Conservation (phyloP, 2,329 filamentous ascomycete genomes). For the Ophioceras dolichostomum region DNA sequence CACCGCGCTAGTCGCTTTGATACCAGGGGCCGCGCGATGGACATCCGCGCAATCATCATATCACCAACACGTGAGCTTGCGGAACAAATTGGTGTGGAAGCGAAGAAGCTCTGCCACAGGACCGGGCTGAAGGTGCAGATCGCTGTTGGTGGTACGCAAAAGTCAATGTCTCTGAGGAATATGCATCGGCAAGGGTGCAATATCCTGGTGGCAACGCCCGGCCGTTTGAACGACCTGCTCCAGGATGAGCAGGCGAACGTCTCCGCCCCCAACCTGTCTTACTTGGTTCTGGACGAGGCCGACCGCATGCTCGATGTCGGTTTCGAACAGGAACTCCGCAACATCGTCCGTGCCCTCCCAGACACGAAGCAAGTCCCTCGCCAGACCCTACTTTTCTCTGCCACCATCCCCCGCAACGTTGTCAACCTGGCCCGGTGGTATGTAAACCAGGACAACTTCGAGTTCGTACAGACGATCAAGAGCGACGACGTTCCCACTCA, state of each 20-base stretch:
- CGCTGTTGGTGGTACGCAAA: conserved; percentile 88
- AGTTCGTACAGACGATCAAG: conserved; percentile 81
- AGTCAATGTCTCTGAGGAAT: conserved; percentile 50
- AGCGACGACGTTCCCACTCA: conserved; percentile 79
- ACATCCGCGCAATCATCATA: conserved; percentile 59
- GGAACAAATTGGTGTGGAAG: conserved; percentile 71
- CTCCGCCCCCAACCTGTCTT: conserved; percentile 64
- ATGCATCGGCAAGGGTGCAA: conserved; percentile 73
- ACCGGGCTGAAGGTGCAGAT: conserved; percentile 58
- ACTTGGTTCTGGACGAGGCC: conserved; percentile 90
- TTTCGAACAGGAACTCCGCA: conserved; percentile 52
- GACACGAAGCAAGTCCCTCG: conserved; percentile 49
- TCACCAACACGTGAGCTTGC: conserved; percentile 74
- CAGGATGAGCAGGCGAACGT: conserved; percentile 52
- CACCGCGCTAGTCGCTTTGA: background rate
- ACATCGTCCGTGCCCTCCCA: conserved; percentile 53
- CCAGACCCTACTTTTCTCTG: conserved; percentile 92
- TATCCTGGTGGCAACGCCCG: conserved; percentile 81
- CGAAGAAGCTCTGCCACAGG: conserved; percentile 48
- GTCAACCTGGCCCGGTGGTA: conserved; percentile 65
- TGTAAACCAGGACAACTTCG: conserved; percentile 67
- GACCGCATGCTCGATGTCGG: conserved; percentile 98
- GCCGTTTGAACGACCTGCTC: conserved; percentile 73
- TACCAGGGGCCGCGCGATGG: conserved; percentile 30
- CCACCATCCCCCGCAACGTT: conserved; percentile 78